Evolutionary conservation across 2,329 filamentous ascomycete genomes (phyloP).

Genomic region (Xylaria arbuscula): DNA sequence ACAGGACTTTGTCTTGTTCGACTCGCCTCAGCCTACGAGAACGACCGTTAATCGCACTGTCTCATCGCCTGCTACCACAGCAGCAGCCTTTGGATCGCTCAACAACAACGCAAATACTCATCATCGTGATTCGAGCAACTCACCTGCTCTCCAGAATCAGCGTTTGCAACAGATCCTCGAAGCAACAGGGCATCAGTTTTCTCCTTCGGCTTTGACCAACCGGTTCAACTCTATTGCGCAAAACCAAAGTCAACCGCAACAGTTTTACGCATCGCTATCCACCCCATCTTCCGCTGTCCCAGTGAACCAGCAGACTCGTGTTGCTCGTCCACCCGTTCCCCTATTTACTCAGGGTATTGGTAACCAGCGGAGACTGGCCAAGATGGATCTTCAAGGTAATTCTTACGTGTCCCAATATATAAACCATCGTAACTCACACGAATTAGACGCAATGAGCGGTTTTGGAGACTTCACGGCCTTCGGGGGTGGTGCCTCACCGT

Average conservation of each 20-base stretch:
- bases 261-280: slow-evolving; percentile 74
- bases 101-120: slow-evolving; percentile 50
- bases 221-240: slow-evolving; percentile 66
- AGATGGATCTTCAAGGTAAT: slow-evolving; percentile 70
- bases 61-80: slow-evolving; percentile 58
- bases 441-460: slow-evolving; percentile 65
- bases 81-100: slow-evolving; percentile 54
- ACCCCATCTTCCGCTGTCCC: slow-evolving; percentile 69
- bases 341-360: slow-evolving; percentile 72
- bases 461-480: slow-evolving; percentile 69
- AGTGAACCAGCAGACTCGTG: slow-evolving; percentile 65
- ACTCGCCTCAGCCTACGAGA: slow-evolving; percentile 56
- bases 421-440: slow-evolving; percentile 49
- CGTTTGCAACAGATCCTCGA: slow-evolving; percentile 70
- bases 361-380: slow-evolving; percentile 58
- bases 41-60: slow-evolving; percentile 57
- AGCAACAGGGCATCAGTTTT: slow-evolving; percentile 65
- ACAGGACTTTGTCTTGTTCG: slow-evolving; percentile 85
- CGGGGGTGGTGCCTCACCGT: slow-evolving; percentile 60
- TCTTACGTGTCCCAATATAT: slow-evolving; percentile 28
- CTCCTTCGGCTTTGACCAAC: slow-evolving; percentile 66
- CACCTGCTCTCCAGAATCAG: slow-evolving; percentile 64
- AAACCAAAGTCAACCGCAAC: slow-evolving; percentile 58
- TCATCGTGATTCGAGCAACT: slow-evolving; percentile 60
- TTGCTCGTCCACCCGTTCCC: slow-evolving; percentile 75